Evolutionary conservation across 169 alveolate species (phyloP).

Genomic region (Eimeria brunetti): DNA sequence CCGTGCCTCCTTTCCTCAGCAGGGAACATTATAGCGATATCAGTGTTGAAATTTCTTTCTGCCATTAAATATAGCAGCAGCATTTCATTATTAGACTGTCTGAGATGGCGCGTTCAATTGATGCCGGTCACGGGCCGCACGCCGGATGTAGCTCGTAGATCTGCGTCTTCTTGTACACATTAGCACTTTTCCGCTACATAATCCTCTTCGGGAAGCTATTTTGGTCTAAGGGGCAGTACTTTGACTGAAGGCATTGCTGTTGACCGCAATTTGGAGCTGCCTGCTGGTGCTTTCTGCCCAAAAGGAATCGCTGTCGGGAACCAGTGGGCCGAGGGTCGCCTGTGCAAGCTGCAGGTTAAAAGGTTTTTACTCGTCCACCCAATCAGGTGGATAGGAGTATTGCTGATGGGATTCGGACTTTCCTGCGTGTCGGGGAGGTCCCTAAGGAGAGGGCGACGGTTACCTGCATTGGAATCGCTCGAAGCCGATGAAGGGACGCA

Average conservation of each 20-base stretch:
- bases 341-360: background rate
- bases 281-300: background rate
- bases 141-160: background rate
- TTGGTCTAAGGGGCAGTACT: background rate
- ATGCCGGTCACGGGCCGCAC: background rate
- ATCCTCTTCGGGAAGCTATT: background rate
- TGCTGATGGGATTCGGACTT: background rate
- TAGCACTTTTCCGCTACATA: background rate
- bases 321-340: background rate
- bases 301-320: background rate
- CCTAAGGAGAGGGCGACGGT: background rate
- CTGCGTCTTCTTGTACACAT: background rate
- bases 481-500: background rate
- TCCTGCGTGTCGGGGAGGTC: background rate
- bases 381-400: background rate
- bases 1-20: background rate
- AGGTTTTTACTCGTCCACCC: background rate
- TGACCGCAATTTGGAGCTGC: background rate
- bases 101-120: background rate
- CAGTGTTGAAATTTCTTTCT: background rate
- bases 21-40: background rate
- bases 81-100: background rate
- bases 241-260: background rate
- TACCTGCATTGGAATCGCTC: background rate
- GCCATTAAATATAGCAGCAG: background rate